Base-by-base conservation (phyloP, 2,329 filamentous ascomycete genomes). In the Monosporascus ibericus region DNA sequence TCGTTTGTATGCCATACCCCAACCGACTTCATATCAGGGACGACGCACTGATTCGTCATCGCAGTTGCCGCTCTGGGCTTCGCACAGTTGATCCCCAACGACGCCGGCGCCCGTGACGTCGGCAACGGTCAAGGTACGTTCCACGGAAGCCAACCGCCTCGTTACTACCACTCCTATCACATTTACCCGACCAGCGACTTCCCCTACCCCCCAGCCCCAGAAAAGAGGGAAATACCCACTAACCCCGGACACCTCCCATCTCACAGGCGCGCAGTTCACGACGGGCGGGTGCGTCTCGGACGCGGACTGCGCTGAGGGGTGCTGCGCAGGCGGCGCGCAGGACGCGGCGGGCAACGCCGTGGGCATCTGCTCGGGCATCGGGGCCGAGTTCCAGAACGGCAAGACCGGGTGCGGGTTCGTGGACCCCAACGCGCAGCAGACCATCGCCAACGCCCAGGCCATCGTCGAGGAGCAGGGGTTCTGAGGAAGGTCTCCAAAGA, bases 401-500 rank as follows among this genome's bases (percentile, higher is more conserved):
- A 71, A 71, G 64, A 65, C 64, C 27, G 69, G 68, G 44, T 71
- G 68, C 40, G 64, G 64, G 44, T 70, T 71, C 49, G 63, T 64
- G 46, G 68, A 72, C 55, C 66, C 68, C 18, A 67, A 71, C 49
- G 59, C 68, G 5, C 54, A 52, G 18, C 50, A 62, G 49, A 64
- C 58, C 42, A 64, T 68, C 30, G 59, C 59, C n/a, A 60, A 58
- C 37, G 67, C 67, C 6, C 5, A 69, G 59, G 60, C 61, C 11
- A 63, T 67, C 51, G 64, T 66, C 48, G 58, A 62, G 52, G 61
- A 67, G 58, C 68, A 71, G 55, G 68, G 68, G 18, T 70, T 70
- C 55, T 68, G 63, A 57, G 25, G 30, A 34, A 2, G 3, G 11
- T 14, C 9, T 27, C 27, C 8, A 8, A 30, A 5, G 30, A 14